phyloP scores from a whole-genome alignment of 805 yeast species.

The Yarrowia porcina region DNA sequence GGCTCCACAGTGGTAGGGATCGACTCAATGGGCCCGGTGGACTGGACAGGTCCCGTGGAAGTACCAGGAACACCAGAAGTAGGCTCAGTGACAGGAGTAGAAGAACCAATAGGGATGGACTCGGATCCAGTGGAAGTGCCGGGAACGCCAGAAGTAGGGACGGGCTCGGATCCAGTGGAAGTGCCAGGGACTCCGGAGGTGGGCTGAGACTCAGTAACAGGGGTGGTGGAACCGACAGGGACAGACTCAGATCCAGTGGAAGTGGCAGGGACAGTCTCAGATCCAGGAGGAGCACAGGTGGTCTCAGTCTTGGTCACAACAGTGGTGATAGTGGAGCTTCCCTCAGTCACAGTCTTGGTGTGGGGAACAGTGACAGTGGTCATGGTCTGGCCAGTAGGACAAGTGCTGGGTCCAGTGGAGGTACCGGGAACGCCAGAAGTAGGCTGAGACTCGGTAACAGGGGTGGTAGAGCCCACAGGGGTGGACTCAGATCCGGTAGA shows the following conservation, averaged over 20 bases:
- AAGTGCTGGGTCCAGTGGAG: background rate
- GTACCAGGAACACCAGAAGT: background rate
- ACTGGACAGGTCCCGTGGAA: background rate
- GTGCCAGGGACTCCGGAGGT: background rate
- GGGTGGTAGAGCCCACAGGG: no score
- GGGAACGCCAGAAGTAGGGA: no score
- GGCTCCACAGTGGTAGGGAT: slow-evolving; percentile 2
- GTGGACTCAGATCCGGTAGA: background rate
- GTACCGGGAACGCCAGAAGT: background rate
- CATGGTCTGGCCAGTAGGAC: background rate
- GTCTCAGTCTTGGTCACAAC: background rate
- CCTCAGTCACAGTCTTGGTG: background rate
- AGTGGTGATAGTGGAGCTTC: background rate
- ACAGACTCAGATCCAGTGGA: background rate
- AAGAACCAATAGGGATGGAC: background rate
- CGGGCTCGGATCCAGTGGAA: background rate
- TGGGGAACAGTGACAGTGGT: background rate
- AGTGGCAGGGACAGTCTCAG: background rate
- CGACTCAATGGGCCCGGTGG: background rate
- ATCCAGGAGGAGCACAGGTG: background rate
- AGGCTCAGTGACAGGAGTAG: background rate
- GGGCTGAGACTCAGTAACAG: background rate
- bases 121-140: background rate
- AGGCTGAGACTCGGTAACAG: background rate
- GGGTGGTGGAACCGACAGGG: background rate